A percentile compares a stretch with the other conserved stretches of the same genome.
Conservation (phyloP, 2,329 filamentous ascomycete genomes). For the Aspergillus chevalieri region DNA sequence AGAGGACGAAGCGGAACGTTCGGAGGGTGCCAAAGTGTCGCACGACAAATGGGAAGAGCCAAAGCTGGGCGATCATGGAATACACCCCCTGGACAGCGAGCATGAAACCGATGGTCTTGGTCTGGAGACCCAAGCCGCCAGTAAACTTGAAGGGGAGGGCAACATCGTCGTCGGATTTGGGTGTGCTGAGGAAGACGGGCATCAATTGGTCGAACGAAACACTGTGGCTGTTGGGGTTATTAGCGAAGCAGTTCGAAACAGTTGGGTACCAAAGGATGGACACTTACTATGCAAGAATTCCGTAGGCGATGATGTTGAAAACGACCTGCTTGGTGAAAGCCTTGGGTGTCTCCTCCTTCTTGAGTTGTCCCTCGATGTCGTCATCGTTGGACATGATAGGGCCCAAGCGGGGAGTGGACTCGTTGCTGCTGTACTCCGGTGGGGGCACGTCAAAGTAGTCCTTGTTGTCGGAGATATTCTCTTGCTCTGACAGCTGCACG, state of each 20-base stretch:
- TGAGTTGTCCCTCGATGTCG: conserved; percentile 38
- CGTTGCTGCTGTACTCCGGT: conserved; percentile 61
- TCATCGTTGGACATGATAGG: conserved; percentile 31
- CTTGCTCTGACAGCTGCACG: conserved; percentile 37
- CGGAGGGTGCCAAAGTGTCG: conserved; percentile 69
- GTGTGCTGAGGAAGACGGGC: conserved; percentile 80
- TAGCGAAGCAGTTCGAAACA: conserved; percentile 31
- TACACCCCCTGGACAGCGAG: conserved; percentile 84
- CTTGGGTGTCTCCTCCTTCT: conserved; percentile 43
- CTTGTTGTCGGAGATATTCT: conserved; percentile 32
- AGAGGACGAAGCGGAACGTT: conserved; percentile 73
- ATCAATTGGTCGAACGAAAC: conserved; percentile 94
- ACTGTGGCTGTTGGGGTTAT: conserved; percentile 63
- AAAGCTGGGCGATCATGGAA: conserved; percentile 77
- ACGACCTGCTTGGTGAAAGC: conserved; percentile 81
- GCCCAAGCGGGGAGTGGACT: conserved; percentile 48
- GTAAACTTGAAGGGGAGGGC: conserved; percentile 80
- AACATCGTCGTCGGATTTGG: conserved; percentile 45
- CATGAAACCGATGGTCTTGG: conserved; percentile 79
- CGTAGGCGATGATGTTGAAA: conserved; percentile 82
- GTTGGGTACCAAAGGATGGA: conserved; percentile 3
- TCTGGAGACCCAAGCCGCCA: conserved; percentile 76
- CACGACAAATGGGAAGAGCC: conserved; percentile 75
- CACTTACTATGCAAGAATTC: conserved; percentile 88
- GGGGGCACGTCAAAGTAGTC: conserved; percentile 53